Evolutionary conservation across 148 eudicot species (phyloP), one percentile per base, ranked within the genome.

Genomic region (Selenicereus undatus): DNA sequence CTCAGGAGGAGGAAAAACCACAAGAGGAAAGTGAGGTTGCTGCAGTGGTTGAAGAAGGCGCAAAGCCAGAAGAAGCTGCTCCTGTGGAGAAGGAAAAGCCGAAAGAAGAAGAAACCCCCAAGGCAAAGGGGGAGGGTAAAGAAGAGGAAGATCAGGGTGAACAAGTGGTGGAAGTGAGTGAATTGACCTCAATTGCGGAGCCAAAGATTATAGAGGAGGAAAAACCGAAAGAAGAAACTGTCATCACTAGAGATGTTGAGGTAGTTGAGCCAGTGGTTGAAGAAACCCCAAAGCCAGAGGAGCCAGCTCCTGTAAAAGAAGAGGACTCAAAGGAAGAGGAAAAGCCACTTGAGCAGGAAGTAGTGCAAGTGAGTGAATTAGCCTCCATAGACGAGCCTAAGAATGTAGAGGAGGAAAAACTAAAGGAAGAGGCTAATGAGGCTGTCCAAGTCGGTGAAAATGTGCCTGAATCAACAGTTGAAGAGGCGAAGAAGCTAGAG

Each of bases 301-400:
- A 39, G 79, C 22, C 4, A 6, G 50, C 27, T 58, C 26, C 71
- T 73, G 75, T 32, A 27, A 48, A 77, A 43, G 80, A 77, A 9
- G 74, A 79, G 39, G 68, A 52, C 16, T 1, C 73, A 1, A 51
- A 71, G n/a, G 32, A 26, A 65, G 84, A 39, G 17, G 71, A 76
- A 39, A 73, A 76, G 7, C 51, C 30, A 18, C 22, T 82, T 69
- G 39, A 77, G 58, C 76, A 76, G 43, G 71, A 78, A 77, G 77
- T 72, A 32, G 77, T 71, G 32, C 43, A 72, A 24, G 77, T 82
- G 73, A 72, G 72, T 17, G 86, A 80, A 36, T 45, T 64, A 65
- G 80, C 70, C 14, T 42, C 83, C 27, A 50, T 26, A 45, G 80
- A 48, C 42, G 42, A 81, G 16, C 79, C 79, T 66, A 75, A 76